Evolutionary conservation across 2,329 filamentous ascomycete genomes (phyloP).

Genomic region (Penicillium palitans): DNA sequence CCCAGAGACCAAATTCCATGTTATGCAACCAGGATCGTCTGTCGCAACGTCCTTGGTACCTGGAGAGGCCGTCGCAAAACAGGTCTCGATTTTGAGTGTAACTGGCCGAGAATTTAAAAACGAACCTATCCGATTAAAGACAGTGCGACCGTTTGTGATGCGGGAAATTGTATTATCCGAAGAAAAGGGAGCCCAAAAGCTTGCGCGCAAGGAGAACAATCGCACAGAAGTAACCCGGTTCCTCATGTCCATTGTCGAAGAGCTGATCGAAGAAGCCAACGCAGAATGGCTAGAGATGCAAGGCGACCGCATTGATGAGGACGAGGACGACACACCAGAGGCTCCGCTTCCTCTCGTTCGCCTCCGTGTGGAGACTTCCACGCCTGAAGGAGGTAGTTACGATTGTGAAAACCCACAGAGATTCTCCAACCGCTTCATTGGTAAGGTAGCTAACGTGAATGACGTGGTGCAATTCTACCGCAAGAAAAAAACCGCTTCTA

Average conservation of each 20-base stretch:
- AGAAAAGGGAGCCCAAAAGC: conserved; percentile 71
- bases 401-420: conserved; percentile 94
- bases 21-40: conserved; percentile 97
- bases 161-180: conserved; percentile 75
- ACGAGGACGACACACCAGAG: conserved; percentile 55
- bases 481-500: conserved; percentile 67
- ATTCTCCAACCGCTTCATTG: conserved; percentile 88
- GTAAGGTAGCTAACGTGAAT: conserved; percentile 88
- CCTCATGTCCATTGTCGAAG: conserved; percentile 75
- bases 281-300: conserved; percentile 79
- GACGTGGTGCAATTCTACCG: conserved; percentile 92
- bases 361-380: conserved; percentile 85
- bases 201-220: conserved; percentile 82
- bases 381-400: conserved; percentile 79
- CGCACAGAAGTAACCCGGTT: conserved; percentile 74
- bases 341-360: conserved; percentile 80
- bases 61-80: conserved; percentile 86
- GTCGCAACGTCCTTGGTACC: conserved; percentile 89
- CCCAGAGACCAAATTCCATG: conserved; percentile 84
- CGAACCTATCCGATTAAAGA: conserved; percentile 79
- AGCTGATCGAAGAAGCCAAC: conserved; percentile 83
- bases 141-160: conserved; percentile 87
- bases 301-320: conserved; percentile 54
- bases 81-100: conserved; percentile 81
- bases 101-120: conserved; percentile 78